Conservation (phyloP, 805 yeast genomes). For the Yueomyces sp. region DNA sequence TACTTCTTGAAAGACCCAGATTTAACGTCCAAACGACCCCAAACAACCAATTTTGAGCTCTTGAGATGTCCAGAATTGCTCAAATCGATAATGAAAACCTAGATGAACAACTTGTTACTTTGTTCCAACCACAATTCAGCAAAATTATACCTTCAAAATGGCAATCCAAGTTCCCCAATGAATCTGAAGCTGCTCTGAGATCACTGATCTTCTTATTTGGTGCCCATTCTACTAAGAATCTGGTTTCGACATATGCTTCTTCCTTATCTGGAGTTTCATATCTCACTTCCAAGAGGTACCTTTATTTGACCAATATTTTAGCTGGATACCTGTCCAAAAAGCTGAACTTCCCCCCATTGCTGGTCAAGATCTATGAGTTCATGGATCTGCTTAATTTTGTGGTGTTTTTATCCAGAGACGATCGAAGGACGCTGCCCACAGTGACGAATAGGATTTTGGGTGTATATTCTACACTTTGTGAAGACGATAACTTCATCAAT, state of each 20-base stretch:
- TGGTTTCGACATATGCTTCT: conserved; percentile 8
- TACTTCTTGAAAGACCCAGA: background rate
- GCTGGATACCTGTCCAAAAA: background rate
- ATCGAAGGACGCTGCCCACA: background rate
- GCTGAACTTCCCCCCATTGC: background rate
- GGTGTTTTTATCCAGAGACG: background rate
- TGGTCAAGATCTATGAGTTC: background rate
- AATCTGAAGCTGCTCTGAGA: background rate
- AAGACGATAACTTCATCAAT: background rate
- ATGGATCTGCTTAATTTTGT: background rate
- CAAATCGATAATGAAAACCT: conserved; percentile 9
- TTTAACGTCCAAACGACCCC: background rate
- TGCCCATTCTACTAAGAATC: background rate
- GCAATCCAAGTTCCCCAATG: background rate
- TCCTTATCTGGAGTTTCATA: conserved; percentile 10
- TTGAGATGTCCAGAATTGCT: background rate
- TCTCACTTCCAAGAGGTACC: background rate
- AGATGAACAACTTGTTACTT: conserved; percentile 8
- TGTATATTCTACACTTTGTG: background rate
- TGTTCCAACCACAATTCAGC: conserved; percentile 8
- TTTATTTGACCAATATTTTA: background rate
- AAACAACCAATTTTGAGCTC: background rate
- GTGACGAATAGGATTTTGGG: background rate
- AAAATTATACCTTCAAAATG: background rate
- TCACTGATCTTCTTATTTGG: background rate